These are phyloP conservation scores for Termitomyces bulborhizus DNA, from an alignment of 768 basidiomycete species.

Conservation along the genomic window DNA sequence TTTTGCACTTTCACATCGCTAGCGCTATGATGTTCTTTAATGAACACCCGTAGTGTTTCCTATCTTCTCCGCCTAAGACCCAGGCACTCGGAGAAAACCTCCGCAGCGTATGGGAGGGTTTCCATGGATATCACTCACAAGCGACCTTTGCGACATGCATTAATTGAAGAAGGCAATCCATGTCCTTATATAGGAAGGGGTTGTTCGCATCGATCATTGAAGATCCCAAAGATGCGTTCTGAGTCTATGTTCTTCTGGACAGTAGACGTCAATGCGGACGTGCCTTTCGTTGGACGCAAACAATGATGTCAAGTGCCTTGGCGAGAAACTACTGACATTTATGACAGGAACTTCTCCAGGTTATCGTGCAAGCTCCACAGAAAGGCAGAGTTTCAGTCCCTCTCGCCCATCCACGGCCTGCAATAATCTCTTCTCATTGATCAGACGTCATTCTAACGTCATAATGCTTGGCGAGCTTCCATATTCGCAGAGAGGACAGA, in stretches of 20 bases:
- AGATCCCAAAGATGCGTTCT: neutral
- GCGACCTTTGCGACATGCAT: too few relatives aligned
- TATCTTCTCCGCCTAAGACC: neutral
- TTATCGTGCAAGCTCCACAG: too few relatives aligned
- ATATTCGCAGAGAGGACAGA: neutral
- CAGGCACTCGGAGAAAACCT: neutral
- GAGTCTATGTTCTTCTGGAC: too few relatives aligned
- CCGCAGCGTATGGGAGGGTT: too few relatives aligned
- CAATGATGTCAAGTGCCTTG: too few relatives aligned
- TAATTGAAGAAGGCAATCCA: too few relatives aligned
- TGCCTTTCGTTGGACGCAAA: too few relatives aligned
- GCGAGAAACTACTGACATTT: too few relatives aligned
- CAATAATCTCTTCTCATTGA: neutral
- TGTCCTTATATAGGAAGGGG: too few relatives aligned
- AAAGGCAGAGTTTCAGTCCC: neutral
- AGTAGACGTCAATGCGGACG: neutral
- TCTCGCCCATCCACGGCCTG: too few relatives aligned
- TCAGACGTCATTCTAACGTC: neutral
- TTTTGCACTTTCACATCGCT: neutral
- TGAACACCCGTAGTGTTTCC: neutral
- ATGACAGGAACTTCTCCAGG: too few relatives aligned
- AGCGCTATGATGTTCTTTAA: neutral
- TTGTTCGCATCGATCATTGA: neutral
- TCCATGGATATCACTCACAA: neutral
- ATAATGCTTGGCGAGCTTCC: neutral